These are phyloP conservation scores for Hypericum androsaemum DNA, from an alignment of 345 rosid genomes.

Conservation along the genomic window DNA sequence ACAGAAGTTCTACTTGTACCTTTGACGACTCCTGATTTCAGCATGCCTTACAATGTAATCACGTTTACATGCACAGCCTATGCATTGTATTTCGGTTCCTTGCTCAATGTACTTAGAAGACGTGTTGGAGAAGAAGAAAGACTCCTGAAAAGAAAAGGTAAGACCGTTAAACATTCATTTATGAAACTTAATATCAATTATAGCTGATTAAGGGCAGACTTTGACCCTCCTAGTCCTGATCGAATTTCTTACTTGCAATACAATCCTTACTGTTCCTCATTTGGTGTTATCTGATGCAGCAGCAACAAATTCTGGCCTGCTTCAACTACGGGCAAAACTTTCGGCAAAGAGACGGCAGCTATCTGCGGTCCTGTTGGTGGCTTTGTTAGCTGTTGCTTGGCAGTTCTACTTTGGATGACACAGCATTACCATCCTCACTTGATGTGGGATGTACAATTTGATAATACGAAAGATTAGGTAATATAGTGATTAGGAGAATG, in stretches of 20 bases:
- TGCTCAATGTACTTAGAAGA: slow-evolving; percentile 72
- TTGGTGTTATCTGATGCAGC: slow-evolving; percentile 15
- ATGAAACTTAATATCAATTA: neutral
- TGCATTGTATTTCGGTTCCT: slow-evolving; percentile 80
- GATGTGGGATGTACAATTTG: no score
- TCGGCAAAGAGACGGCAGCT: slow-evolving; percentile 34
- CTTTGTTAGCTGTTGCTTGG: slow-evolving; percentile 57
- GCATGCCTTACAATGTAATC: slow-evolving; percentile 98
- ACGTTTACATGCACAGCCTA: slow-evolving; percentile 87
- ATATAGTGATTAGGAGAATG: no score
- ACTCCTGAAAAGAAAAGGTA: slow-evolving; percentile 59
- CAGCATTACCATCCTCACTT: no score
- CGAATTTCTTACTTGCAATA: no score
- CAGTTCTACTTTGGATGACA: slow-evolving; percentile 38
- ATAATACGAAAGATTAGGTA: no score
- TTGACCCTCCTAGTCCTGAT: slow-evolving; percentile 40
- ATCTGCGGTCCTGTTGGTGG: slow-evolving; percentile 48
- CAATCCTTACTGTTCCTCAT: no score
- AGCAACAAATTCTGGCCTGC: slow-evolving; percentile 20
- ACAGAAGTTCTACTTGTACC: slow-evolving; percentile 90
- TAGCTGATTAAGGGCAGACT: neutral
- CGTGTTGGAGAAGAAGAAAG: slow-evolving; percentile 78
- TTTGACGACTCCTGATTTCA: slow-evolving; percentile 92
- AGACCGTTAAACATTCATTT: neutral
- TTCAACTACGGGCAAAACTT: slow-evolving; percentile 23